These are phyloP conservation scores for Solanum gracilifrons DNA, from an alignment of 257 asterid genomes.

Conservation along the genomic window DNA sequence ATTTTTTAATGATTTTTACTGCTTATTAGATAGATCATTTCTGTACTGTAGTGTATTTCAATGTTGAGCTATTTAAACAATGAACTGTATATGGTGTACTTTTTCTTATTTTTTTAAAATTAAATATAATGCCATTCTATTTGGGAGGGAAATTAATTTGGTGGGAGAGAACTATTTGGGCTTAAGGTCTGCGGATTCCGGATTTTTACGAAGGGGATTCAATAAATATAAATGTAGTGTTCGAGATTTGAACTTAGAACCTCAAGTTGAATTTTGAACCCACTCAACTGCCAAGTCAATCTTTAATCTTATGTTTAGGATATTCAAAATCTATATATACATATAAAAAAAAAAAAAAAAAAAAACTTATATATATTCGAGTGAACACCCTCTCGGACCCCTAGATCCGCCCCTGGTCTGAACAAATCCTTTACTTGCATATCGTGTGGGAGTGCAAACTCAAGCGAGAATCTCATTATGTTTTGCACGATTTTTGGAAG, in stretches of 20 bases:
- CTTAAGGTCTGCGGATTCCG: background rate
- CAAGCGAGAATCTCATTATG: background rate
- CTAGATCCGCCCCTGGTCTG: background rate
- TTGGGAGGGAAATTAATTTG: background rate
- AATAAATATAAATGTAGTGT: background rate
- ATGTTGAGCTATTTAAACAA: background rate
- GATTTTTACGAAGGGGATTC: background rate
- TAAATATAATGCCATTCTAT: background rate
- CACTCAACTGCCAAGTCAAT: background rate
- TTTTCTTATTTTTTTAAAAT: background rate
- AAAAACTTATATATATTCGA: background rate
- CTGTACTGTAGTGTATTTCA: background rate
- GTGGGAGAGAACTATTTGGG: background rate
- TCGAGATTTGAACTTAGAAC: background rate
- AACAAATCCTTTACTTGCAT: background rate
- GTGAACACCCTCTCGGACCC: background rate
- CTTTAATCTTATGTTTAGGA: background rate
- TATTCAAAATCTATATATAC: background rate
- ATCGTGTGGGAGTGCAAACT: background rate
- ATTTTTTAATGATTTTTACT: background rate
- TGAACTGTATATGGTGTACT: background rate
- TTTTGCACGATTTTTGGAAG: background rate
- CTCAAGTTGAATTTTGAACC: background rate
- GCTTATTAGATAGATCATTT: background rate
- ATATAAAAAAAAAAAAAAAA: too few species aligned